Evolutionary conservation across 2,329 filamentous ascomycete genomes (phyloP).

Genomic region (Calonectria leucothoes): DNA sequence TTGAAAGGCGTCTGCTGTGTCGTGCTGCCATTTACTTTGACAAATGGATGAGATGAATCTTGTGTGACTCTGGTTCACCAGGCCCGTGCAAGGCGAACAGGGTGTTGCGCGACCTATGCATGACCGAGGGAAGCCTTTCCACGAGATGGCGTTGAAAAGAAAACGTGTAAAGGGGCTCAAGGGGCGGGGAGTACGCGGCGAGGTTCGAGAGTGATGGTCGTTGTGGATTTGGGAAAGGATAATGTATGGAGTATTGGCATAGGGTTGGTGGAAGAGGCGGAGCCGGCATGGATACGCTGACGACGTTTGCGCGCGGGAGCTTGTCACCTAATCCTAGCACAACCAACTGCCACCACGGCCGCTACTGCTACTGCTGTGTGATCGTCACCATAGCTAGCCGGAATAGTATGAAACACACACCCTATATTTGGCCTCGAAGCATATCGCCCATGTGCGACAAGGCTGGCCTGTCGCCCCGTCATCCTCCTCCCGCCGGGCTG

Average conservation of each 20-base stretch:
- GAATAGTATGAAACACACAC: not conserved
- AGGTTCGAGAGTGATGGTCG: not conserved
- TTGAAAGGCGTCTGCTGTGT: conserved; percentile 1
- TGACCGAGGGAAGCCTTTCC: not conserved
- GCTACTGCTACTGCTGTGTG: not conserved
- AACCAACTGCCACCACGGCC: not conserved
- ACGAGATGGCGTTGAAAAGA: not conserved
- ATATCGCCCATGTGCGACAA: not conserved
- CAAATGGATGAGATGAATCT: not conserved
- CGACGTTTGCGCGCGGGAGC: not conserved
- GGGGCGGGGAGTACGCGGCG: not conserved
- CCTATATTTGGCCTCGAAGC: not conserved
- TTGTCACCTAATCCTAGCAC: not conserved
- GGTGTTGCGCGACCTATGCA: not conserved
- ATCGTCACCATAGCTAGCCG: not conserved
- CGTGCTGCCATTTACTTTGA: conserved; percentile 7
- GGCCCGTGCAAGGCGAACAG: not conserved
- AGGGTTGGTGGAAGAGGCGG: not conserved
- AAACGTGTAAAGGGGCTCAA: not conserved
- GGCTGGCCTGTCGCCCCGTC: not conserved
- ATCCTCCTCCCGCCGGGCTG: not conserved
- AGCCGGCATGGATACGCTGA: not conserved
- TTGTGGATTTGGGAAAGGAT: not conserved
- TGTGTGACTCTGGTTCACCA: conserved; percentile 10
- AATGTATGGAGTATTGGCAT: not conserved